Base-by-base conservation (phyloP, 306 rosid genomes). In the Hippophae rhamnoides region DNA sequence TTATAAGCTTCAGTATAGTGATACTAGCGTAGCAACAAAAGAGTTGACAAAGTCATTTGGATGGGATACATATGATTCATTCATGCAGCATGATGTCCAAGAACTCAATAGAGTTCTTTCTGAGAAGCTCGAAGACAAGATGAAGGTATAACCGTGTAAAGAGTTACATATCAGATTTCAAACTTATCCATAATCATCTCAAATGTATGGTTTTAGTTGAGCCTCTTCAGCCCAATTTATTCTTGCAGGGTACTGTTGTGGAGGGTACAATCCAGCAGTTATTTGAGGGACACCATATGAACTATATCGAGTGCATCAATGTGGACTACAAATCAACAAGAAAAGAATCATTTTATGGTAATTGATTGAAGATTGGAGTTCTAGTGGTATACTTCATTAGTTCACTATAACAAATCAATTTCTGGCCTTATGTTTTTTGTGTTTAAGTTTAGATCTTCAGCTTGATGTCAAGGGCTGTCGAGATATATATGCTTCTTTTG, bases 221-320 rank as follows among this genome's bases (percentile, higher is more conserved):
- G 38, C 43, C 9, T 62, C 13, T 0, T n/a, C 40, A 23, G 27
- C 3, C 57, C 54, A 56, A 42, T 46, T 41, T 45, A 70, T 63
- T 10, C 31, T 54, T 58, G 65, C 74, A 93, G 99, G 97, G 94
- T 72, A 93, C 99, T 69, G 99, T 93, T 62, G 99, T 93, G 25
- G 99, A 93, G 82, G 99, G 97, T 69, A 93, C 99, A 14, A 93
- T 93, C 71, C 99, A 93, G 73, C 82, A 88, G 67, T 84, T 93
- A 70, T 93, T 93, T 72, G 99, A 93, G 82, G 99, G 99, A 56
- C 99, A 93, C 70, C 97, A 93, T 62, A 93, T 93, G 99, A 93
- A 93, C 69, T 93, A 89, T 62, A 93, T 93, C 52, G 99, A 93
- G 72, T 93, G 99, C 86, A 86, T 93, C 71, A 93, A 93, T n/a